phyloP scores from a whole-genome alignment of 805 yeast genomes.

The Henningerozyma blattae region DNA sequence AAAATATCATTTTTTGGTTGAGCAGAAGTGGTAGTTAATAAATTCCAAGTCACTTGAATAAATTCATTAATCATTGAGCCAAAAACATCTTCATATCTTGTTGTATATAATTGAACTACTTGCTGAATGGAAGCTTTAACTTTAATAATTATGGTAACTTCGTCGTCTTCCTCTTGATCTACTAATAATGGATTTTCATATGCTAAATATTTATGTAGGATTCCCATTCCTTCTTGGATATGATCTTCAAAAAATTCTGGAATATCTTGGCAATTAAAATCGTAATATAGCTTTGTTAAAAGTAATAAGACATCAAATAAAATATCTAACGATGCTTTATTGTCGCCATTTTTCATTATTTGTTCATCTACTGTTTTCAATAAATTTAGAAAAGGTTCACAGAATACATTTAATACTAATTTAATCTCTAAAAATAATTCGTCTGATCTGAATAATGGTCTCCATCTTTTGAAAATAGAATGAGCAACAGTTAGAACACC shows the following conservation, averaged over 20 bases:
- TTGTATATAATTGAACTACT: slow-evolving; percentile 71
- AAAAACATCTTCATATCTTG: slow-evolving; percentile 86
- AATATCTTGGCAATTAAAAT: slow-evolving; percentile 92
- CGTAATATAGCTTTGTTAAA: slow-evolving; percentile 74
- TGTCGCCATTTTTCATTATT: slow-evolving; percentile 34
- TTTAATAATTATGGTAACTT: slow-evolving; percentile 55
- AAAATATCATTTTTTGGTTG: slow-evolving; percentile 76
- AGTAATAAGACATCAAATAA: slow-evolving; percentile 61
- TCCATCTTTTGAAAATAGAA: slow-evolving; percentile 92
- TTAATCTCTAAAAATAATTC: slow-evolving; percentile 80
- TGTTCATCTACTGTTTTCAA: slow-evolving; percentile 55
- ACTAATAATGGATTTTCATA: slow-evolving; percentile 45
- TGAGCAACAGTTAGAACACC: slow-evolving; percentile 90
- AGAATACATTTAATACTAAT: slow-evolving; percentile 74
- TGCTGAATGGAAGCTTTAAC: slow-evolving; percentile 79
- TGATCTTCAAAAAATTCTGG: slow-evolving; percentile 97
- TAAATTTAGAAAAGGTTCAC: slow-evolving; percentile 63
- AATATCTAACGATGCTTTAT: slow-evolving; percentile 40
- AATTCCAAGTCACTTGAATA: slow-evolving; percentile 71
- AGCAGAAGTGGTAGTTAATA: slow-evolving; percentile 51
- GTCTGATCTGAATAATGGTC: slow-evolving; percentile 86
- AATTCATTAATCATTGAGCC: slow-evolving; percentile 66
- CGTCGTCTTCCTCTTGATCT: slow-evolving; percentile 45
- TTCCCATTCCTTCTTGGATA: slow-evolving; percentile 60
- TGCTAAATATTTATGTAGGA: slow-evolving; percentile 69